phyloP scores from a whole-genome alignment of 176 grass and related monocot genomes.

The Aegilops speltoides region DNA sequence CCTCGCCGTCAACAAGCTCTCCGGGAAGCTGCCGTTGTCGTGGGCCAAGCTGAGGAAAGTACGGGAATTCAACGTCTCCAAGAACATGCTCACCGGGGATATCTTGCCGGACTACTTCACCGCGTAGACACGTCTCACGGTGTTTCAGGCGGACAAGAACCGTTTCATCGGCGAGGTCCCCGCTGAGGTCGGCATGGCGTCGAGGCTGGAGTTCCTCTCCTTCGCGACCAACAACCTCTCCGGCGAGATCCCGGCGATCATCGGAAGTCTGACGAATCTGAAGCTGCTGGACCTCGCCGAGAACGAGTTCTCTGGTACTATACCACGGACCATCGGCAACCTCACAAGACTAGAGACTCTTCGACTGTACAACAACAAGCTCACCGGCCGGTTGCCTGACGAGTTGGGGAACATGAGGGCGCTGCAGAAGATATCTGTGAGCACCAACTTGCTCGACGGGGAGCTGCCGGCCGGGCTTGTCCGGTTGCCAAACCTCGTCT shows the following conservation, averaged over 20 bases:
- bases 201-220: constrained; percentile 40
- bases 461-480: constrained; percentile 50
- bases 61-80: constrained; percentile 61
- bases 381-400: constrained; percentile 51
- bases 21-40: constrained; percentile 40
- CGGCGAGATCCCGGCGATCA: constrained; percentile 52
- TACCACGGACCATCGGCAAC: constrained; percentile 51
- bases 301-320: constrained; percentile 44
- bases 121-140: constrained; percentile 56
- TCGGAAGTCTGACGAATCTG: constrained; percentile 50
- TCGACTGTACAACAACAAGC: constrained; percentile 55
- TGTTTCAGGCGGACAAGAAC: constrained; percentile 66
- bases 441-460: constrained; percentile 59
- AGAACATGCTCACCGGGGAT: constrained; percentile 60
- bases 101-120: constrained; percentile 50
- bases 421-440: constrained; percentile 43
- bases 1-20: constrained; percentile 49
- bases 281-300: constrained; percentile 45
- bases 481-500: constrained; percentile 37
- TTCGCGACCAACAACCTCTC: constrained; percentile 51
- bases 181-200: constrained; percentile 31
- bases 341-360: constrained; percentile 42
- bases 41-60: constrained; percentile 49
- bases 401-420: constrained; percentile 63
- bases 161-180: constrained; percentile 51